Evolutionary conservation across 2,329 filamentous ascomycete genomes (phyloP).

Genomic region (Fusarium annulatum): DNA sequence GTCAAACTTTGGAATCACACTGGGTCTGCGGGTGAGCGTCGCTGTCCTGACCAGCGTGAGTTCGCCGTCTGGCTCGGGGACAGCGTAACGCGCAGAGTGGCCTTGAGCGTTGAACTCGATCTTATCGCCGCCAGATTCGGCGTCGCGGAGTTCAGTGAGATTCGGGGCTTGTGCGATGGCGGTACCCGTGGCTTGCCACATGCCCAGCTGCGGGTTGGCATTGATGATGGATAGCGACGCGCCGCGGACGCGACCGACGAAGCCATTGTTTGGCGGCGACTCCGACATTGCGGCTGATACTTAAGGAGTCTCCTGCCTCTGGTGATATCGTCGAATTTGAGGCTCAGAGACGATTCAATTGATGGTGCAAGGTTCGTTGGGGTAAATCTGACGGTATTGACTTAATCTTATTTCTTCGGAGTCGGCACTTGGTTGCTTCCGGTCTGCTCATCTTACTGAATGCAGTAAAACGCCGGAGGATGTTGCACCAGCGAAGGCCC

Average conservation of each 20-base stretch:
- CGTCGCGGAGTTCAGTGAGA: neutral
- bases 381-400: neutral
- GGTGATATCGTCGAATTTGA: neutral
- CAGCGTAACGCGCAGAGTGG: neutral
- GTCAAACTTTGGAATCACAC: neutral
- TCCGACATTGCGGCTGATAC: neutral
- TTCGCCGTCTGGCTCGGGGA: neutral
- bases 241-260: neutral
- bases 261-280: neutral
- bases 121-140: neutral
- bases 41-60: neutral
- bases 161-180: neutral
- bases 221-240: neutral
- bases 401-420: neutral
- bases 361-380: neutral
- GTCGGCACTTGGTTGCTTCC: neutral
- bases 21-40: neutral
- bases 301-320: neutral
- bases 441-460: neutral
- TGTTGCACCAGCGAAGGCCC: neutral
- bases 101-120: neutral
- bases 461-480: neutral
- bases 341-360: neutral
- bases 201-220: conserved; percentile 2
- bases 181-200: conserved; percentile 1